Evolutionary conservation across 1,139 yeast species (phyloP).

Genomic region (Yamadazyma sp.): DNA sequence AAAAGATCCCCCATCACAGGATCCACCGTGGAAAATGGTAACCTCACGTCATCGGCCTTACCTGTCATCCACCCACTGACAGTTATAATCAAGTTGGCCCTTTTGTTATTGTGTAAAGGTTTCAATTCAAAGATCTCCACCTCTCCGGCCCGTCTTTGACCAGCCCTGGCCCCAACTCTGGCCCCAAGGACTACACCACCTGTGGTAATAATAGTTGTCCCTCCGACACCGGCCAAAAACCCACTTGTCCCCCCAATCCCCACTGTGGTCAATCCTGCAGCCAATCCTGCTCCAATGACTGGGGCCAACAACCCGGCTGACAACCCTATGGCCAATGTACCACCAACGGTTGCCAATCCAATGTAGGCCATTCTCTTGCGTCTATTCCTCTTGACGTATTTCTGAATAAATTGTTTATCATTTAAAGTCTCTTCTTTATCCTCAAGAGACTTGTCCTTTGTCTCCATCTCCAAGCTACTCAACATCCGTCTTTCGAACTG

Average conservation of each 20-base stretch:
- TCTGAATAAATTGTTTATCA: constrained; percentile 69
- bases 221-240: constrained; percentile 95
- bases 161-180: constrained; percentile 81
- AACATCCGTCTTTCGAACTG: constrained; percentile 92
- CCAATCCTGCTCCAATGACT: constrained; percentile 96
- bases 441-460: constrained; percentile 50
- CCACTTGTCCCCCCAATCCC: constrained; percentile 93
- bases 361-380: constrained; percentile 78
- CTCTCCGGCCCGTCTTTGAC: constrained; percentile 83
- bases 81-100: constrained; percentile 85
- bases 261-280: constrained; percentile 93
- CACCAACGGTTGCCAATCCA: constrained; percentile 96
- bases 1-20: constrained; percentile 97
- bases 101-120: constrained; percentile 87
- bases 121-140: constrained; percentile 92
- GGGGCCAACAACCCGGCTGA: constrained; percentile 97
- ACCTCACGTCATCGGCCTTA: constrained; percentile 89
- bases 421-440: constrained; percentile 72
- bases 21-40: constrained; percentile 94
- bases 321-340: constrained; percentile 88
- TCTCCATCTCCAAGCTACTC: constrained; percentile 85
- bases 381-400: constrained; percentile 63
- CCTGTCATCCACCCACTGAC: constrained; percentile 99
- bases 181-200: constrained; percentile 94
- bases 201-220: constrained; percentile 90